Conservation (phyloP, 495 filamentous ascomycete species). For the Penicillium canescens region DNA sequence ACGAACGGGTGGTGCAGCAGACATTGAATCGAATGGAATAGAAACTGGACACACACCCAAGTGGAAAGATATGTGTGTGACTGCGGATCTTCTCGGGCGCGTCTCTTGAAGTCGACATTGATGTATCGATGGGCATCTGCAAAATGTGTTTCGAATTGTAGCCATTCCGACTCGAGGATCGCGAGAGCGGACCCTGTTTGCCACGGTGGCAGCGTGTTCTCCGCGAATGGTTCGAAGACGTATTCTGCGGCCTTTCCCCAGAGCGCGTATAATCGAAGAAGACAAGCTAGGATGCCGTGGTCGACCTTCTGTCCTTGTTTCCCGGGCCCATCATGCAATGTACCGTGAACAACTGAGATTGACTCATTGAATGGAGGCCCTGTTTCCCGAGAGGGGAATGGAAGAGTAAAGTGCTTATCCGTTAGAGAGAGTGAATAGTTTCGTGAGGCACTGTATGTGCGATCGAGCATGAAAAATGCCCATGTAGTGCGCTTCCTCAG, state of each 20-base stretch:
- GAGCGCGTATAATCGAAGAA: constrained; percentile 23
- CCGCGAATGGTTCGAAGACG: constrained; percentile 22
- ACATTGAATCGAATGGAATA: constrained; percentile 31
- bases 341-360: neutral
- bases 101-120: constrained; percentile 27
- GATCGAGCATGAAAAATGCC: constrained; percentile 35
- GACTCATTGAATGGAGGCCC: neutral
- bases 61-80: constrained; percentile 24
- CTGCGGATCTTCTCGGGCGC: constrained; percentile 24
- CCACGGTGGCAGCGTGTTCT: constrained; percentile 24
- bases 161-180: constrained; percentile 31
- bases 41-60: constrained; percentile 31
- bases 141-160: constrained; percentile 33
- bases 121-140: constrained; percentile 29
- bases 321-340: constrained; percentile 17
- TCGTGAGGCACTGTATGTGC: constrained; percentile 29
- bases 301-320: constrained; percentile 25
- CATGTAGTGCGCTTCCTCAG: constrained; percentile 25
- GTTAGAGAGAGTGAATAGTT: constrained; percentile 28
- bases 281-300: constrained; percentile 24
- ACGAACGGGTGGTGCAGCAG: constrained; percentile 32
- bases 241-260: constrained; percentile 34
- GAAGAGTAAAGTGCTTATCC: constrained; percentile 27
- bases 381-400: constrained; percentile 14
- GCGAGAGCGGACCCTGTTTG: constrained; percentile 27